Conservation (phyloP, 2,329 filamentous ascomycete genomes). For the Phoma sp. region DNA sequence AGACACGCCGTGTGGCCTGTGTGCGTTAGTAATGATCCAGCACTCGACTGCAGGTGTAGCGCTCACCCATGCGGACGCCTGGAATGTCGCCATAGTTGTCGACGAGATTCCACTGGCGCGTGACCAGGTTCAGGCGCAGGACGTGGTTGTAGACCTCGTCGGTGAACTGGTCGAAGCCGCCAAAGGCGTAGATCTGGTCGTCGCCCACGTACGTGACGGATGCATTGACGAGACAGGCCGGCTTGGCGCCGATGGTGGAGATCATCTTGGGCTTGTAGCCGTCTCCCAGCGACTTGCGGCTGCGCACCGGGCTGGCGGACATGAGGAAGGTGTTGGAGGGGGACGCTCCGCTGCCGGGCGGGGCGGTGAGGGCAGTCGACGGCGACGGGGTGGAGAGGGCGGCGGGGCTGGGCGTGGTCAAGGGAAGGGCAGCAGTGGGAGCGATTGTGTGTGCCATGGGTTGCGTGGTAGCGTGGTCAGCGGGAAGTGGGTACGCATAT, state of each 20-base stretch:
- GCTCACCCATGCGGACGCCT: conserved; percentile 90
- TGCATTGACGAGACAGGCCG: conserved; percentile 95
- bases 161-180: conserved; percentile 97
- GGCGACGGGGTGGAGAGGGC: conserved; percentile 45
- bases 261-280: conserved; percentile 85
- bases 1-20: conserved; percentile 91
- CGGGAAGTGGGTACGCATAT: conserved; percentile 21
- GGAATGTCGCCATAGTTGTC: conserved; percentile 99
- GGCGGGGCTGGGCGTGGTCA: conserved; percentile 33
- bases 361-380: conserved; percentile 54
- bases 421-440: conserved; percentile 28
- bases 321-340: conserved; percentile 89
- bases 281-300: conserved; percentile 64
- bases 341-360: conserved; percentile 59
- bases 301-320: conserved; percentile 72
- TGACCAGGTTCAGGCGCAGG: conserved; percentile 82
- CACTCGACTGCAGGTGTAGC: background rate
- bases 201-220: conserved; percentile 99
- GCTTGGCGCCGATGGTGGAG: conserved; percentile 67
- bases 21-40: conserved; percentile 13
- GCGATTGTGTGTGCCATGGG: conserved; percentile 42
- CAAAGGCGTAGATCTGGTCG: conserved; percentile 97
- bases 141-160: conserved; percentile 99
- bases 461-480: conserved; percentile 16
- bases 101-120: conserved; percentile 91